Evolutionary conservation across 192 early-diverging fungal genomes (phyloP).

Genomic region (Polychytrium aggregatum): DNA sequence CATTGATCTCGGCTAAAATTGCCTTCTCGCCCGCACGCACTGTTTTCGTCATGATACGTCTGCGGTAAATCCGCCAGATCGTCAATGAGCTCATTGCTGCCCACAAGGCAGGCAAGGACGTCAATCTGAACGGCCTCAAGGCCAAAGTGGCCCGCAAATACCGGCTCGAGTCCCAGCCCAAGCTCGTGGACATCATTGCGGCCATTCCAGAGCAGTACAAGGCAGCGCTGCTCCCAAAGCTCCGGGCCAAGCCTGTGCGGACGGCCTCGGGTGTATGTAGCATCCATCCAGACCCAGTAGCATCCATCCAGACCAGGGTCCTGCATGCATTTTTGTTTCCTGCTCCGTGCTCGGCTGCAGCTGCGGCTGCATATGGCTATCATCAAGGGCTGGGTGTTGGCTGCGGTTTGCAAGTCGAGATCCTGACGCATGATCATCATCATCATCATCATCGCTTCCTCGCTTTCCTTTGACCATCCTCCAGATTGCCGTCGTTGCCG

Average conservation of each 20-base stretch:
- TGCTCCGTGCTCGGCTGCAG: neutral
- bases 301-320: neutral
- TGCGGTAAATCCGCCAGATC: too few species aligned
- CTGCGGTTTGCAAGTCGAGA: too few species aligned
- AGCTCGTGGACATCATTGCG: conserved; percentile 94
- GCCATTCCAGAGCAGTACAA: conserved; percentile 93
- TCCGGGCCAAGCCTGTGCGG: conserved; percentile 92
- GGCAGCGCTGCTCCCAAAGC: conserved; percentile 65
- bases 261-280: conserved; percentile 82
- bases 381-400: too few species aligned
- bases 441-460: conserved; percentile 7
- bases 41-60: too few species aligned
- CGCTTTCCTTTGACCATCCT: neutral
- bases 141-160: conserved; percentile 39
- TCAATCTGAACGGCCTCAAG: conserved; percentile 83
- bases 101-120: conserved; percentile 50
- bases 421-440: too few species aligned
- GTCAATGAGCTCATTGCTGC: conserved; percentile 75
- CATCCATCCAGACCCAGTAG: neutral
- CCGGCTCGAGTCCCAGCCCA: conserved; percentile 77
- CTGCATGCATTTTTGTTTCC: too few species aligned
- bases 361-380: too few species aligned
- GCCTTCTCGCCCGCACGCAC: too few species aligned
- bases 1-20: too few species aligned
- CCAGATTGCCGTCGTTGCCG: conserved; percentile 86